phyloP scores from a whole-genome alignment of 345 rosid genomes.

The Psidium friedrichsthalianum region DNA sequence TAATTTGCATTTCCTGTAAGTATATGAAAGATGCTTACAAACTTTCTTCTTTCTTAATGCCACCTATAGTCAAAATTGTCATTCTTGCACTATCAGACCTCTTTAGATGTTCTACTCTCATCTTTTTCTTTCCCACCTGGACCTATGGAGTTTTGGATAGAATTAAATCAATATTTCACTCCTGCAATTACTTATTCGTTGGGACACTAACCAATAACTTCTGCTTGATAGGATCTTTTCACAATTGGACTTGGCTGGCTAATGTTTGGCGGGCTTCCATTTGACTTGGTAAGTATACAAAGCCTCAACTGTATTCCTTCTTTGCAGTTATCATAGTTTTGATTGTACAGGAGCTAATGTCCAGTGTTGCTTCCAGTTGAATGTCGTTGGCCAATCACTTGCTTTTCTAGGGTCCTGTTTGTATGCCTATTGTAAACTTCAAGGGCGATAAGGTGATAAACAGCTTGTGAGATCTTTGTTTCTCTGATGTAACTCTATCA shows the following conservation, averaged over 20 bases:
- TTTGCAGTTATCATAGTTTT: not conserved
- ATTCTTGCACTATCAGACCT: not conserved
- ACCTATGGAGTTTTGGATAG: too few relatives aligned
- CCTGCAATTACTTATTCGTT: too few relatives aligned
- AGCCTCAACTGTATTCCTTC: not conserved
- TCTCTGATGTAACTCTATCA: not conserved
- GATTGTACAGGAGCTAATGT: not conserved
- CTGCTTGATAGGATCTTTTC: conserved; percentile 42
- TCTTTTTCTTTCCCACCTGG: not conserved
- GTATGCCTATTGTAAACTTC: conserved; percentile 42
- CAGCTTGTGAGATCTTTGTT: not conserved
- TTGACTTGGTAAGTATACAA: conserved; percentile 36
- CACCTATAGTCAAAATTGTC: not conserved
- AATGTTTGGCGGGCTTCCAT: conserved; percentile 67
- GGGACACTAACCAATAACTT: not conserved
- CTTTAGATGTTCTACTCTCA: not conserved
- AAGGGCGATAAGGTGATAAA: conserved; percentile 14
- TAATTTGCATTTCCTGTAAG: not conserved
- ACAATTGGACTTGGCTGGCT: conserved; percentile 68
- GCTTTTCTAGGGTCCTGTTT: conserved; percentile 48
- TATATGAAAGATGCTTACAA: not conserved
- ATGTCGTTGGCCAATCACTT: conserved; percentile 39
- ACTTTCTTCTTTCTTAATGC: not conserved
- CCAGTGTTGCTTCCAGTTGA: conserved; percentile 23
- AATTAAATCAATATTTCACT: too few relatives aligned